Evolutionary conservation across 306 rosid species (phyloP).

Genomic region (Calophaca sinica): DNA sequence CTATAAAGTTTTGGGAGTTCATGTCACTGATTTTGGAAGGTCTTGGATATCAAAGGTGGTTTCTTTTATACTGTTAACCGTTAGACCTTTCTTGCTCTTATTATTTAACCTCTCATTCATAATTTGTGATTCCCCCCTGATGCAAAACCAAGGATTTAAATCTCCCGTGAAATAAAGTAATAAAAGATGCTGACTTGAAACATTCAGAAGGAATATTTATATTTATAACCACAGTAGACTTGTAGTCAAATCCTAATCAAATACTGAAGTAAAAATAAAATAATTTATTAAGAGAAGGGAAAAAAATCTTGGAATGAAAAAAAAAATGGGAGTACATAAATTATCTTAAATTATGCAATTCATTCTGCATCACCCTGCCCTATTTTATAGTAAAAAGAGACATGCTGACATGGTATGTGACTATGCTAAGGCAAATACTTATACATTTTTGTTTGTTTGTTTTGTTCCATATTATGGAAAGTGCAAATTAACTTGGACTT

Average conservation of each 20-base stretch:
- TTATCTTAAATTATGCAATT: not conserved
- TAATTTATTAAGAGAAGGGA: not conserved
- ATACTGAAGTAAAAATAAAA: not conserved
- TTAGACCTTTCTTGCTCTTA: conserved; percentile 33
- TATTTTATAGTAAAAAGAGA: not conserved
- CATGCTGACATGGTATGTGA: conserved; percentile 21
- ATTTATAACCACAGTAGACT: not conserved
- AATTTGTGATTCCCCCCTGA: conserved; percentile 2
- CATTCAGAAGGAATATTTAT: not conserved
- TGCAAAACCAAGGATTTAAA: conserved; percentile 17
- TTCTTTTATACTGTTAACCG: conserved; percentile 17
- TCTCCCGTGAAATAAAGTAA: not conserved
- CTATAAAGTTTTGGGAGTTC: conserved; percentile 95
- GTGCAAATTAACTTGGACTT: conserved; percentile 20
- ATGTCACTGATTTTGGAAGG: conserved; percentile 79
- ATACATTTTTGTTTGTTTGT: conserved; percentile 31
- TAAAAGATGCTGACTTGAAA: not conserved
- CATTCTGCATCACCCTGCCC: not conserved
- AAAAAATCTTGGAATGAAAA: not conserved
- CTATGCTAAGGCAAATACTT: not conserved
- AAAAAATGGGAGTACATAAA: not conserved
- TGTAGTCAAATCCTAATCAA: conserved; percentile 24
- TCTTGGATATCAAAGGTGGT: conserved; percentile 90
- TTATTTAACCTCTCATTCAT: conserved; percentile 14
- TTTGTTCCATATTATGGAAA: not conserved